Evolutionary conservation across 495 filamentous ascomycete genomes (phyloP).

Genomic region (Penicillium cataractarum): DNA sequence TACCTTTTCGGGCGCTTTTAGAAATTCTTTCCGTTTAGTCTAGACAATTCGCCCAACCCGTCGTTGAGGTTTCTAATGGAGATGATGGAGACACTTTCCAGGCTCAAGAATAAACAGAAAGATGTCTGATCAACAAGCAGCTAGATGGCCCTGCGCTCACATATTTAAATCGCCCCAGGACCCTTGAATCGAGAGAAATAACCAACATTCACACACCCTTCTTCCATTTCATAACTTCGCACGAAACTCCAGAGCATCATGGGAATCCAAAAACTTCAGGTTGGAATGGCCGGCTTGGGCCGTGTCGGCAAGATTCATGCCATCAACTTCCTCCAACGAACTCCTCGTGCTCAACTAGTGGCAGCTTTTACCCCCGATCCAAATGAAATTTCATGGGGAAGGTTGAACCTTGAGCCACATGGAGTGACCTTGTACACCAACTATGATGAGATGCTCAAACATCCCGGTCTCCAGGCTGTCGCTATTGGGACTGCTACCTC

Average conservation of each 20-base stretch:
- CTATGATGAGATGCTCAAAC: conserved; percentile 54
- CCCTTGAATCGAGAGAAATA: background rate
- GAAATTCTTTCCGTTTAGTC: conserved; percentile 30
- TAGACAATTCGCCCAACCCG: background rate
- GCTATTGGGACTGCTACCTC: conserved; percentile 50
- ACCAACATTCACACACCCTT: background rate
- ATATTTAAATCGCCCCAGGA: conserved; percentile 17
- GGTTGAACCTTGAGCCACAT: conserved; percentile 39
- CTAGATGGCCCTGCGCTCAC: background rate
- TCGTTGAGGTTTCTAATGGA: background rate
- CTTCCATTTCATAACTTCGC: background rate
- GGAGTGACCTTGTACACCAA: conserved; percentile 43
- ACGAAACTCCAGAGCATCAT: conserved; percentile 25
- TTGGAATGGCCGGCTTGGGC: conserved; percentile 50
- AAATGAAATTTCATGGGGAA: conserved; percentile 48
- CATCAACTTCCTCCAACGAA: conserved; percentile 44
- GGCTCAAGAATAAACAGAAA: background rate
- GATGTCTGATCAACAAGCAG: background rate
- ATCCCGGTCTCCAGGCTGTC: conserved; percentile 52
- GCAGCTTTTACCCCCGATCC: conserved; percentile 47
- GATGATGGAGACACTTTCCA: conserved; percentile 13
- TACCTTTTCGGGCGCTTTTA: conserved; percentile 11
- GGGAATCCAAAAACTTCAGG: conserved; percentile 37
- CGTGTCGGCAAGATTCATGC: conserved; percentile 57
- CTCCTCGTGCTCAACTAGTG: conserved; percentile 52